These are phyloP conservation scores for Podospora sp. DNA, from an alignment of 495 filamentous ascomycete genomes.

Conservation along the genomic window DNA sequence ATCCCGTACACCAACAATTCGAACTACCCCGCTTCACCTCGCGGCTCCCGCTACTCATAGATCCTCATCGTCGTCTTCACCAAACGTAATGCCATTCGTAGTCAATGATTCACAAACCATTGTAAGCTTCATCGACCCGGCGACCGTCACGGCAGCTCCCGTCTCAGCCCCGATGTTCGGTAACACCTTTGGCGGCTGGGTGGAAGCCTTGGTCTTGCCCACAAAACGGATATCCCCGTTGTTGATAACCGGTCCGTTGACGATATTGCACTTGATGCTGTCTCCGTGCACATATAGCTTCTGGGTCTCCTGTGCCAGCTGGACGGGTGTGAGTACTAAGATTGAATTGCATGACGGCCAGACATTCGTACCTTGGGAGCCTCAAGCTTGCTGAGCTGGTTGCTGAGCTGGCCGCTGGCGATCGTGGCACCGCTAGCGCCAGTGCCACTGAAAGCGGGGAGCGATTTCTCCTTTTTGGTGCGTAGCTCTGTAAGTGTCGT, in stretches of 20 bases:
- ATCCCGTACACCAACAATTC: not conserved
- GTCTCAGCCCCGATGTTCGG: not conserved
- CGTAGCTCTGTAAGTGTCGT: not conserved
- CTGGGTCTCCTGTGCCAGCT: not conserved
- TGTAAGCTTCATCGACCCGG: not conserved
- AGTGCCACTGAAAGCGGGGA: not conserved
- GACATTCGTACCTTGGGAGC: not conserved
- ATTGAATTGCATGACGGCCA: not conserved
- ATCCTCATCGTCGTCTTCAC: not conserved
- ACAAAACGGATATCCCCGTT: not conserved
- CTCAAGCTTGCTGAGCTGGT: not conserved
- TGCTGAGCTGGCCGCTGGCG: not conserved
- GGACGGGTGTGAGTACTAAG: not conserved
- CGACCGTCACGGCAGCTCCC: not conserved
- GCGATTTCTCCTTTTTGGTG: not conserved
- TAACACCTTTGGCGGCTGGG: not conserved
- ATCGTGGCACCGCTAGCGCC: conserved; percentile 3
- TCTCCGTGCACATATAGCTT: conserved; percentile 5
- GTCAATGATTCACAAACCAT: conserved; percentile 1
- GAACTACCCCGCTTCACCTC: not conserved
- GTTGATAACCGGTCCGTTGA: not conserved
- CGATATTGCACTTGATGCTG: conserved; percentile 5
- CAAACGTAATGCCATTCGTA: not conserved
- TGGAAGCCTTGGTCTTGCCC: not conserved
- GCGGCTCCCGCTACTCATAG: not conserved